Evolutionary conservation across 1,139 yeast genomes (phyloP).

Genomic region (Meyerozyma smithsonii): DNA sequence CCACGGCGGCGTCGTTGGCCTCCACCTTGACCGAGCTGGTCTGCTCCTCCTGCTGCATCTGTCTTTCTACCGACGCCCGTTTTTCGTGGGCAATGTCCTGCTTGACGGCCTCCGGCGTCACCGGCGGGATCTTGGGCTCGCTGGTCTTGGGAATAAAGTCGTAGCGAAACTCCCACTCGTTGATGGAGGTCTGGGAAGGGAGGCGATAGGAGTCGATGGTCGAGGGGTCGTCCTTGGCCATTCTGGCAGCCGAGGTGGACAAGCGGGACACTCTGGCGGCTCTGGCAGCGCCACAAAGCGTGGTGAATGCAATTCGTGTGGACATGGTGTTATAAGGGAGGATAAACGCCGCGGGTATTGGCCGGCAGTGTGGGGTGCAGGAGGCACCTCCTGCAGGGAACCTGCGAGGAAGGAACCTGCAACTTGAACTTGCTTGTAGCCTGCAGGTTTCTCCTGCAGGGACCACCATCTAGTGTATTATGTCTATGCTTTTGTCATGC

Average conservation of each 20-base stretch:
- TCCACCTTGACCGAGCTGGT: constrained; percentile 41
- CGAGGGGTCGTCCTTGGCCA: constrained; percentile 42
- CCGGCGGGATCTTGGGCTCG: constrained; percentile 49
- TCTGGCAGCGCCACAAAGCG: not conserved
- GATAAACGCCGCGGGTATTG: not conserved
- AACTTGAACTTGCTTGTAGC: no score
- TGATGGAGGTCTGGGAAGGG: constrained; percentile 46
- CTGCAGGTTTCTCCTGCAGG: no score
- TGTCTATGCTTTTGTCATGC: no score
- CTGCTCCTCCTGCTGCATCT: constrained; percentile 33
- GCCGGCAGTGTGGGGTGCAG: not conserved
- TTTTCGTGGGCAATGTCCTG: constrained; percentile 44
- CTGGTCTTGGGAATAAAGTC: constrained; percentile 42
- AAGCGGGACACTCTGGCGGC: constrained; percentile 5
- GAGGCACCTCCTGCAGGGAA: not conserved
- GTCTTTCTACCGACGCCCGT: constrained; percentile 39
- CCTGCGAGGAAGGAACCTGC: not conserved
- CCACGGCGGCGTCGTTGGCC: constrained; percentile 38
- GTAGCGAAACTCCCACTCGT: constrained; percentile 50
- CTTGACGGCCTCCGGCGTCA: constrained; percentile 46
- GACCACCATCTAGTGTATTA: no score
- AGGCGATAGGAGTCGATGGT: constrained; percentile 42
- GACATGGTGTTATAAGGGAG: not conserved
- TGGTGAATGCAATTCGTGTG: not conserved
- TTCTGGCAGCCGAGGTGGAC: constrained; percentile 8